Percentiles rank a stretch among this genome's conserved stretches.
Conservation (phyloP, 768 basidiomycete species). For the Podaxis sp. region DNA sequence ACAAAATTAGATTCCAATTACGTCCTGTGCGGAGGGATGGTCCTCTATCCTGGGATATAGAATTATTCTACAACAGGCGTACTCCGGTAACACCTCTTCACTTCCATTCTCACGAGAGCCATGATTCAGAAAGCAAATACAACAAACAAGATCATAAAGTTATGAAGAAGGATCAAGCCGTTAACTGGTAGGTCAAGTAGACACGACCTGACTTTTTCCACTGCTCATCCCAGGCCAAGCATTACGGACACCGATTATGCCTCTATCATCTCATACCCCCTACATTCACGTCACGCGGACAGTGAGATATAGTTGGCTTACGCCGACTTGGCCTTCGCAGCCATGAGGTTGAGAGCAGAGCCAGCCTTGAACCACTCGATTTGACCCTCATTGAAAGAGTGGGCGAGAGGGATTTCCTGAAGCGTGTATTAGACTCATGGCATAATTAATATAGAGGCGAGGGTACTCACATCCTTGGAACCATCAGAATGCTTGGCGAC, state of each 20-base stretch:
- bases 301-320: neutral
- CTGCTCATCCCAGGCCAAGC: neutral
- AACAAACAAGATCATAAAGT: neutral
- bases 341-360: slow-evolving; percentile 88
- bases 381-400: slow-evolving; percentile 96
- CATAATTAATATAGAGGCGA: neutral
- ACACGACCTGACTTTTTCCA: neutral
- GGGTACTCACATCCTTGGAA: slow-evolving; percentile 52
- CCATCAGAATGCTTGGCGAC: slow-evolving; percentile 84
- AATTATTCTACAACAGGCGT: neutral
- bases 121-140: neutral
- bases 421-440: neutral
- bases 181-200: neutral
- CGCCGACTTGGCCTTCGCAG: slow-evolving; percentile 52
- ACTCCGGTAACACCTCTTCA: neutral
- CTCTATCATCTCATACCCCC: neutral
- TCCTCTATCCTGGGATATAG: neutral
- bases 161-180: neutral
- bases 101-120: neutral
- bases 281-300: neutral
- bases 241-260: neutral
- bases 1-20: slow-evolving; percentile 1
- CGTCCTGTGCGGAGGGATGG: neutral
- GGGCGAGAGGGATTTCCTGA: slow-evolving; percentile 74
- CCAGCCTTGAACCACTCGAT: slow-evolving; percentile 99